Evolutionary conservation across 179 eudicot species (phyloP).

Genomic region (Beta macrorhiza): DNA sequence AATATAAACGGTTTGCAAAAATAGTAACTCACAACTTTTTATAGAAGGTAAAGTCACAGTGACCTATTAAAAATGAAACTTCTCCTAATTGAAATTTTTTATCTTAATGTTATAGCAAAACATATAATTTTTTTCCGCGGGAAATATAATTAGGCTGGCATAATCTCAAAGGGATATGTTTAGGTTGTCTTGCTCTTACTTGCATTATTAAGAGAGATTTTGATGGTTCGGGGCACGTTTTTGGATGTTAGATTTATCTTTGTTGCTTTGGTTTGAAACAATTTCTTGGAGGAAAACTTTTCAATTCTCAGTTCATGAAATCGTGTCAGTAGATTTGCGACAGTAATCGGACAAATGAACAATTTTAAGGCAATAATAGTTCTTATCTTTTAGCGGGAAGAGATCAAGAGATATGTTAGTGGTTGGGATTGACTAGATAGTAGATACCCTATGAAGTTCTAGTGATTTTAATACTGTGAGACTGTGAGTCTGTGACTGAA

Average conservation of each 20-base stretch:
- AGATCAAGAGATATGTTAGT: conserved; percentile 7
- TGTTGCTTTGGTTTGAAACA: not conserved
- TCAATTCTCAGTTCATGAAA: not conserved
- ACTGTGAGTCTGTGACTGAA: not conserved
- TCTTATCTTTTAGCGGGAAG: not conserved
- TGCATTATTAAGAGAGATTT: not conserved
- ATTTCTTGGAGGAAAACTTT: not conserved
- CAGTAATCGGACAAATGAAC: conserved; percentile 1
- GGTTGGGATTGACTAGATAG: not conserved
- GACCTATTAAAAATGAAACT: too few species aligned
- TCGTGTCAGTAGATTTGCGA: conserved; percentile 9
- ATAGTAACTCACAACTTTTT: too few species aligned
- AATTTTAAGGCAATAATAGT: not conserved
- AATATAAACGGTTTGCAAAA: too few species aligned
- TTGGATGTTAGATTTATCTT: not conserved
- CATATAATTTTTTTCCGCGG: not conserved
- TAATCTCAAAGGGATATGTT: not conserved
- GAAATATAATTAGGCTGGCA: not conserved
- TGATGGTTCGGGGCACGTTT: conserved; percentile 15
- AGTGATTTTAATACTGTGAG: not conserved
- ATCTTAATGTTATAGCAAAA: too few species aligned
- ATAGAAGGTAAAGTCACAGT: too few species aligned
- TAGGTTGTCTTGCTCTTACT: not conserved
- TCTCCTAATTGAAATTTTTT: too few species aligned
- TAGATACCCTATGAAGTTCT: not conserved